A percentile compares a stretch with the other conserved stretches of the same genome.
Conservation (phyloP, 768 basidiomycete genomes). For the Russula compacta region DNA sequence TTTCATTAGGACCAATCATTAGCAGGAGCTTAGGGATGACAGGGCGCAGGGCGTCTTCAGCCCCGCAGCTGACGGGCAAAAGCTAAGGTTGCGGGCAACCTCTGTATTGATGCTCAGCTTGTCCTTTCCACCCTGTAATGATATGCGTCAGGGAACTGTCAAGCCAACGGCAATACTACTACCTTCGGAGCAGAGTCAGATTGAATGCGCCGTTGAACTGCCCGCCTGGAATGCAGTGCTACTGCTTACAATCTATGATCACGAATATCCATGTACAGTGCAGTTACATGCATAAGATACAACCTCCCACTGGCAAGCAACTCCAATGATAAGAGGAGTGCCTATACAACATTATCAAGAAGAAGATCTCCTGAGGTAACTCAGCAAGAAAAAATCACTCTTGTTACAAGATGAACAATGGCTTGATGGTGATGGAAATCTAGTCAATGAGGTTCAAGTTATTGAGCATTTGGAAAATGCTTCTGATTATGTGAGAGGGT, state of each 20-base stretch:
- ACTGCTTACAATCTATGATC: background rate
- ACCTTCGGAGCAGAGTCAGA: background rate
- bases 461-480: no score
- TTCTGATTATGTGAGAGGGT: no score
- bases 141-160: background rate
- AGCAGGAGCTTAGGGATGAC: background rate
- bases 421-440: no score
- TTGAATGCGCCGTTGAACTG: background rate
- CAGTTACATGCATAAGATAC: no score
- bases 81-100: background rate
- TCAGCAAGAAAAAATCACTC: no score
- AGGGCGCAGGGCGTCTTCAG: constrained; percentile 1
- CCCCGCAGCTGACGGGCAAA: background rate
- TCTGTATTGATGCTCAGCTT: background rate
- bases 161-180: background rate
- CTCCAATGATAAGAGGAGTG: no score
- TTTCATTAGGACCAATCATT: constrained; percentile 3
- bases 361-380: no score
- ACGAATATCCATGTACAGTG: no score
- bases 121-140: background rate
- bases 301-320: no score
- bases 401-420: no score
- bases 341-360: no score
- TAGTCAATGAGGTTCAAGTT: no score
- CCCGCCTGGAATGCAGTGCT: background rate